phyloP scores from a whole-genome alignment of 2,329 filamentous ascomycete genomes.

The Neofusicoccum ribis region DNA sequence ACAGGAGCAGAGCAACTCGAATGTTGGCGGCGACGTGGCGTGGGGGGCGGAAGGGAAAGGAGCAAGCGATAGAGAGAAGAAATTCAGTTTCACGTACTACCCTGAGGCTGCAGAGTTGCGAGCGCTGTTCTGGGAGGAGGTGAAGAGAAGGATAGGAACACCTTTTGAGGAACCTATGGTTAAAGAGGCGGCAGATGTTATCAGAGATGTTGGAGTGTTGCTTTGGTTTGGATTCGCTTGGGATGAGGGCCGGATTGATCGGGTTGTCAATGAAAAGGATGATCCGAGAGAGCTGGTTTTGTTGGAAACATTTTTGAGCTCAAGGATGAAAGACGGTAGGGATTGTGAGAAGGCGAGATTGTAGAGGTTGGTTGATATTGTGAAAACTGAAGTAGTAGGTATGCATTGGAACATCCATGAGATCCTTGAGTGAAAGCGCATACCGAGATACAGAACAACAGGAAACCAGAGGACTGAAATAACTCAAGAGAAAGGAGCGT shows the following conservation, averaged over 20 bases:
- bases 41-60: background rate
- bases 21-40: background rate
- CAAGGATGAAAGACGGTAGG: too few species aligned
- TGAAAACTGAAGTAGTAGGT: too few species aligned
- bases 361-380: background rate
- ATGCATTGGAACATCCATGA: too few species aligned
- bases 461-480: too few species aligned
- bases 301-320: constrained; percentile 45
- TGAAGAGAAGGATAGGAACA: background rate
- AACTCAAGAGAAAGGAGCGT: too few species aligned
- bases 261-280: constrained; percentile 54
- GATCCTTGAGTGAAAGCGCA: too few species aligned
- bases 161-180: constrained; percentile 32
- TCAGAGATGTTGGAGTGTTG: constrained; percentile 57
- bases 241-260: constrained; percentile 60
- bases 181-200: constrained; percentile 41
- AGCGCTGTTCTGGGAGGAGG: constrained; percentile 52
- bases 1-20: background rate
- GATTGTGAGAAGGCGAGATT: background rate
- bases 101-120: constrained; percentile 47
- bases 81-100: constrained; percentile 43
- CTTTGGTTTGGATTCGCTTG: constrained; percentile 66
- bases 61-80: background rate
- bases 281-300: constrained; percentile 57
- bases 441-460: too few species aligned